phyloP scores from a whole-genome alignment of 441 rosid genomes.

The Daphne laureola region DNA sequence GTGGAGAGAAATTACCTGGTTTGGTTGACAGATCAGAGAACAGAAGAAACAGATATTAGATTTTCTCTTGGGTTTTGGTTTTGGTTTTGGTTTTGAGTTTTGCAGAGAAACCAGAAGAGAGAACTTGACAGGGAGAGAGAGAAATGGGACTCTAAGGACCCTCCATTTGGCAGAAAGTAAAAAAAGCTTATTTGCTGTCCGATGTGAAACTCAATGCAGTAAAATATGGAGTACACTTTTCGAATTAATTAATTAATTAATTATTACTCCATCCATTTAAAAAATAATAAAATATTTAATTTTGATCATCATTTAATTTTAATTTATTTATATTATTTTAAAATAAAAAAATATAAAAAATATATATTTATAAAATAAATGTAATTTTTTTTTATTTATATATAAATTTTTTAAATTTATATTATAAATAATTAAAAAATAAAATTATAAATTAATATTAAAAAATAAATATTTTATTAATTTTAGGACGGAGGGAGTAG shows the following conservation, averaged over 20 bases:
- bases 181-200: slow-evolving; percentile 41
- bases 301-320: too few species aligned
- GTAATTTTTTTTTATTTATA: too few species aligned
- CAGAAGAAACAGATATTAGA: slow-evolving; percentile 20
- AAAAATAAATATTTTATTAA: too few species aligned
- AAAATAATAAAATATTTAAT: too few species aligned
- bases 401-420: too few species aligned
- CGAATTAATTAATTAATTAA: not conserved
- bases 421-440: too few species aligned
- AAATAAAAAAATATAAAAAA: too few species aligned
- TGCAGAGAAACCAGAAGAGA: slow-evolving; percentile 11
- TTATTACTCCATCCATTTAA: too few species aligned
- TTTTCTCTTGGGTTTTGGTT: slow-evolving; percentile 1
- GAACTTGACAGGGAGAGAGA: slow-evolving; percentile 11
- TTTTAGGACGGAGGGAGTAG: too few species aligned
- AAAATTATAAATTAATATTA: too few species aligned
- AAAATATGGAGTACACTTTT: slow-evolving; percentile 21
- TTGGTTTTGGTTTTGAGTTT: slow-evolving; percentile 1
- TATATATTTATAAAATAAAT: too few species aligned
- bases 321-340: too few species aligned
- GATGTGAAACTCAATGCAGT: slow-evolving; percentile 45
- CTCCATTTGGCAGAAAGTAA: slow-evolving; percentile 53
- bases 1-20: slow-evolving; percentile 15
- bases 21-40: slow-evolving; percentile 12
- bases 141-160: slow-evolving; percentile 46